Evolutionary conservation across 1,139 yeast genomes (phyloP).

Genomic region (Suhomyces taliae): DNA sequence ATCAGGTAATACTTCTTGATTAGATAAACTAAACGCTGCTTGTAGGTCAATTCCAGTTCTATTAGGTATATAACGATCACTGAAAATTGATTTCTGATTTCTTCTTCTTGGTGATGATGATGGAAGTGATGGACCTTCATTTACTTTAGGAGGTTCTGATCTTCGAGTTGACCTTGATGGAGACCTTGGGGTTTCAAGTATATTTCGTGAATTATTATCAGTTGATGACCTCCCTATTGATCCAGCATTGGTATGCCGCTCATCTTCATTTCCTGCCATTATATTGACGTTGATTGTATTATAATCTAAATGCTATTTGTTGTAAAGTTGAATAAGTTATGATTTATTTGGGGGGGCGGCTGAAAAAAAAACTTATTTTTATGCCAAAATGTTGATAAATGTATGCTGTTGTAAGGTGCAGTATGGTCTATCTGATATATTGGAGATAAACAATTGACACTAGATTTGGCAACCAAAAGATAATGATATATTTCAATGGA

Average conservation of each 20-base stretch:
- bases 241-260: not conserved
- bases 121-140: conserved; percentile 24
- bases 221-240: conserved; percentile 1
- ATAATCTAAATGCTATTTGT: too few species aligned
- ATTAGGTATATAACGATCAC: conserved; percentile 85
- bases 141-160: conserved; percentile 33
- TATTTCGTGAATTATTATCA: conserved; percentile 4
- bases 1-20: conserved; percentile 45
- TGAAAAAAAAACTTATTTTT: not conserved
- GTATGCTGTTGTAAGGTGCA: too few species aligned
- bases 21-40: conserved; percentile 75
- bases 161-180: conserved; percentile 42
- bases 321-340: too few species aligned
- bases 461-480: too few species aligned
- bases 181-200: conserved; percentile 40
- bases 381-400: too few species aligned
- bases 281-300: not conserved
- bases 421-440: too few species aligned
- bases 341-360: not conserved
- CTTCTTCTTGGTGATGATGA: conserved; percentile 44
- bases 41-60: conserved; percentile 84
- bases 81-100: conserved; percentile 51
- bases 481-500: too few species aligned
- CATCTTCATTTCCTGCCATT: conserved; percentile 9
- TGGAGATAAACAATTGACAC: too few species aligned